phyloP scores from a whole-genome alignment of 2,329 filamentous ascomycete genomes.

The Pyricularia sp. region DNA sequence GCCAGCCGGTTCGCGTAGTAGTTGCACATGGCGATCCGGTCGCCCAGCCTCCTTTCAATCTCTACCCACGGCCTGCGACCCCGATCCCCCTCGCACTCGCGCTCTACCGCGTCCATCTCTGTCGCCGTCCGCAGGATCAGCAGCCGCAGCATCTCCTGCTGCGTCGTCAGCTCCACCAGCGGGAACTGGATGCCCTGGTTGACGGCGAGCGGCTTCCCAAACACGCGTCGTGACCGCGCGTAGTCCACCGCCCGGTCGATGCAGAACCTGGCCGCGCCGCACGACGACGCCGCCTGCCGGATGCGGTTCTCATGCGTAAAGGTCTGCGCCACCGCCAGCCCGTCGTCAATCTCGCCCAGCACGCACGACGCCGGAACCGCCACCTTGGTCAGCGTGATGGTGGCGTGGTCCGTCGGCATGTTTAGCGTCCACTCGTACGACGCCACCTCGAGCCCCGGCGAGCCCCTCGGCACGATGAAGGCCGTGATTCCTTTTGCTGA shows the following conservation, averaged over 20 bases:
- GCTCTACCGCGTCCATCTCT: constrained; percentile 49
- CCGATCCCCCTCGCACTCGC: neutral
- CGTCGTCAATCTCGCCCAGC: constrained; percentile 41
- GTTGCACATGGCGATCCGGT: constrained; percentile 57
- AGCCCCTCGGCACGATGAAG: constrained; percentile 45
- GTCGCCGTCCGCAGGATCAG: constrained; percentile 51
- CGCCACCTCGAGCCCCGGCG: constrained; percentile 41
- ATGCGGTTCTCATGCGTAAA: constrained; percentile 59
- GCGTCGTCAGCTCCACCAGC: constrained; percentile 51
- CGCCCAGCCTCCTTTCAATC: constrained; percentile 48
- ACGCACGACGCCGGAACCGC: constrained; percentile 42
- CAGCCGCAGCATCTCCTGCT: constrained; percentile 51
- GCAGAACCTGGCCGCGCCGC: constrained; percentile 51
- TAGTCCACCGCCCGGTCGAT: constrained; percentile 47
- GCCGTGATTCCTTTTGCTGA: constrained; percentile 48
- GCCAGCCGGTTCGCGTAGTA: constrained; percentile 55
- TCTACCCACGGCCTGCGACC: constrained; percentile 29
- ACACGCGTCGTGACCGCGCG: constrained; percentile 42
- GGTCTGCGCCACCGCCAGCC: constrained; percentile 52
- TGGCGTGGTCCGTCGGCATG: constrained; percentile 59
- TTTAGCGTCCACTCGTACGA: constrained; percentile 58
- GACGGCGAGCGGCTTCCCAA: constrained; percentile 43
- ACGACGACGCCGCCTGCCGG: constrained; percentile 51
- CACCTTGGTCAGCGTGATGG: constrained; percentile 46
- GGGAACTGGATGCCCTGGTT: constrained; percentile 59